Evolutionary conservation across 2,329 filamentous ascomycete genomes (phyloP), one percentile per base, ranked within the genome.

Genomic region (Leptographium lundbergii): DNA sequence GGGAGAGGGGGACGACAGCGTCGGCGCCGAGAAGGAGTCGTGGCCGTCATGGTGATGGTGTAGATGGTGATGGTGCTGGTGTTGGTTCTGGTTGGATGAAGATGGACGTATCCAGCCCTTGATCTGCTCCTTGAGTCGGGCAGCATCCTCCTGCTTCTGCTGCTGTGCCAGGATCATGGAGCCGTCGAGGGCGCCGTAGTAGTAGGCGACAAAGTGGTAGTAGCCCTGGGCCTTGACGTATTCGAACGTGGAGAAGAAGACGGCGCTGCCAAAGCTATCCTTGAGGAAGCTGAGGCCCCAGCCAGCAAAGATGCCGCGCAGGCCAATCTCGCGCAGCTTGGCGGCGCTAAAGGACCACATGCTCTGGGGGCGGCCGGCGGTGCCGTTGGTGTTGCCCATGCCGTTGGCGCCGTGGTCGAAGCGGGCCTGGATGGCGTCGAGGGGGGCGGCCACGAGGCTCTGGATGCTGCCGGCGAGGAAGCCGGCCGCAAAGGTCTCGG

Each of bases 221-320:
- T 88, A 87, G 14, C 78, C 77, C 68, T 91, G 87, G 13, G 83
- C 85, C 69, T 91, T 91, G 66, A 90, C 74, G 54, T 83, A 88
- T 71, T 91, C 88, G 63, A 91, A 91, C 0, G 81, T 81, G 65
- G 80, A 81, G 70, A 91, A 91, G 76, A 89, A 89, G 22, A 88
- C 71, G 42, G 84, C 87, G 57, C 80, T 82, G 14, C 87, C 87
- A 6, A 88, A 70, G 32, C 82, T 81, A 66, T 90, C 87, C 65
- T 89, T 89, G 51, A 84, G 66, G 48, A 90, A 78, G 0, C 81
- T 85, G 2, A 91, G 70, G 0, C 81, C 77, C 81, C 84, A 91
- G 48, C 87, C 87, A 1, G 87, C 86, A 66, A 89, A 90, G 36
- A 90, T 81, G 25, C 87, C 88, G 7, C 85, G 79, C 5, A 81